Conservation (phyloP, 164 flowering plant genomes). For the Tinospora cordifolia region DNA sequence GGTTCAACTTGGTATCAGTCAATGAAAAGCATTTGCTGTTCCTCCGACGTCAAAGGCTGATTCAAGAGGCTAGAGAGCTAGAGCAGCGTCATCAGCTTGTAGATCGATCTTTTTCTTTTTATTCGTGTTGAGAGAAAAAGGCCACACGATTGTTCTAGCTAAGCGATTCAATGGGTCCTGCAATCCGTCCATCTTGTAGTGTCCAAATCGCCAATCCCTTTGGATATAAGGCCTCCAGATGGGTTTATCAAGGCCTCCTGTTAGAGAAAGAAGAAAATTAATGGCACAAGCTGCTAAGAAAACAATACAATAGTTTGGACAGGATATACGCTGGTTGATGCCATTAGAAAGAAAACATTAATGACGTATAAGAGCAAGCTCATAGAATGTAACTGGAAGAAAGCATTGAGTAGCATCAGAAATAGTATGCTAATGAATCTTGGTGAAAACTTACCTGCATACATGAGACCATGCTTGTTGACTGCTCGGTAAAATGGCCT, state of each 20-base stretch:
- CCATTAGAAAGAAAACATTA: not conserved
- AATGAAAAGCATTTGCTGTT: too few relatives aligned
- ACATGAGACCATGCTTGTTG: slow-evolving; percentile 73
- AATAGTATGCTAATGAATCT: too few relatives aligned
- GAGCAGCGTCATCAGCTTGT: slow-evolving; percentile 25
- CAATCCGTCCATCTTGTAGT: slow-evolving; percentile 85
- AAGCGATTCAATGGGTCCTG: slow-evolving; percentile 84
- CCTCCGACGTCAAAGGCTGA: slow-evolving; percentile 12
- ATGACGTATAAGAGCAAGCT: not conserved
- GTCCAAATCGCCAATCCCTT: slow-evolving; percentile 95
- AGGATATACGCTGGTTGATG: not conserved
- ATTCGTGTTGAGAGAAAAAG: slow-evolving; percentile 23
- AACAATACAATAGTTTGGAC: not conserved
- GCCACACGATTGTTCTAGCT: slow-evolving; percentile 38
- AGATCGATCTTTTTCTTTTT: slow-evolving; percentile 23
- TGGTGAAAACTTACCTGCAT: slow-evolving; percentile 56
- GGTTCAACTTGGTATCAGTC: too few relatives aligned
- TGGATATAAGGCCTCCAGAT: slow-evolving; percentile 41
- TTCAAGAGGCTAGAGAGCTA: slow-evolving; percentile 46
- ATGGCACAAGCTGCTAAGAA: too few relatives aligned
- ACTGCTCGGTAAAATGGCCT: slow-evolving; percentile 82
- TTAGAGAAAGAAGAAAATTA: slow-evolving; percentile 6
- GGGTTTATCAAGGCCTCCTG: slow-evolving; percentile 95
- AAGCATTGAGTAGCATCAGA: too few relatives aligned
- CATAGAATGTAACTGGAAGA: too few relatives aligned